phyloP scores from a whole-genome alignment of 2,329 filamentous ascomycete genomes.

The Ophiostoma ulmi region DNA sequence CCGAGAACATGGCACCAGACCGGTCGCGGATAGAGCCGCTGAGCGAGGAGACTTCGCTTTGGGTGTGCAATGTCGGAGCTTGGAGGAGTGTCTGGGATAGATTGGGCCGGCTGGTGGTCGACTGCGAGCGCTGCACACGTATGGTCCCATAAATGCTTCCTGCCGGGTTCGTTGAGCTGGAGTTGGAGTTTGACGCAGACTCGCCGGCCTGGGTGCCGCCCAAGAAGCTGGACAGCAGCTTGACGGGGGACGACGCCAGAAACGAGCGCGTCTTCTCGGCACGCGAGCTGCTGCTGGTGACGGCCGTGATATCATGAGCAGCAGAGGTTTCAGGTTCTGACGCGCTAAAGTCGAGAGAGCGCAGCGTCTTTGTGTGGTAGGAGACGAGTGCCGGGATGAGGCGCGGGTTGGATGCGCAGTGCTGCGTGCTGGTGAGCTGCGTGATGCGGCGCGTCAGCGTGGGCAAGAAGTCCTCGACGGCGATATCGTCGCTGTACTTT shows the following conservation, averaged over 20 bases:
- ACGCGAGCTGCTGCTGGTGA: conserved; percentile 42
- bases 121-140: conserved; percentile 22
- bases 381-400: conserved; percentile 66
- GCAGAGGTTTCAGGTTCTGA: not conserved
- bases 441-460: conserved; percentile 70
- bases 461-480: conserved; percentile 65
- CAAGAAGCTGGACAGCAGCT: conserved; percentile 79
- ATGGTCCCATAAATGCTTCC: conserved; percentile 30
- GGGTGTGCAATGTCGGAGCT: not conserved
- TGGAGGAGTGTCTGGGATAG: conserved; percentile 13
- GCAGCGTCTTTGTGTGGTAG: conserved; percentile 72
- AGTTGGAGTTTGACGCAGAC: conserved; percentile 27
- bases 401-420: conserved; percentile 59
- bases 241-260: conserved; percentile 79
- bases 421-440: conserved; percentile 65
- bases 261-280: conserved; percentile 63
- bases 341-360: conserved; percentile 55
- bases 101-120: conserved; percentile 31
- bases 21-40: conserved; percentile 51
- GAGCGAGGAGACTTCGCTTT: conserved; percentile 41
- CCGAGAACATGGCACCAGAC: conserved; percentile 36
- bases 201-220: conserved; percentile 27
- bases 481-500: conserved; percentile 68
- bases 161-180: conserved; percentile 36
- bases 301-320: not conserved